Evolutionary conservation across 2,329 filamentous ascomycete genomes (phyloP), one percentile per base, ranked within the genome.

Genomic region (Colletotrichum somersetense): DNA sequence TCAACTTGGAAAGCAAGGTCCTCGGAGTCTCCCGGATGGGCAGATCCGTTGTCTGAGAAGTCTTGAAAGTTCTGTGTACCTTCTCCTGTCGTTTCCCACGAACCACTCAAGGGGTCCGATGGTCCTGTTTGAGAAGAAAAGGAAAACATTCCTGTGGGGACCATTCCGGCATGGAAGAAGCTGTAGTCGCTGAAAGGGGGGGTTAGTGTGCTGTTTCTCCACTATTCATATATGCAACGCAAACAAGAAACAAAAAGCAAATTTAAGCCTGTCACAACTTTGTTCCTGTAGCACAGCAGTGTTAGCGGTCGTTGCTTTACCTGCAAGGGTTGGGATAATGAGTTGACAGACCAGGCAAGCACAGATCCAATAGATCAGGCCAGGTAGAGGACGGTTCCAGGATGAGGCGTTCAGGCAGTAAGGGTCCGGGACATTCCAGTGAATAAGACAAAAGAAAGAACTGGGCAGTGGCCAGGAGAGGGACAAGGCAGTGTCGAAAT

Each of bases 71-170:
- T 88, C 85, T 89, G 88, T 87, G 86, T 77, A 78, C 87, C 87
- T 86, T 90, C 88, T 84, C 82, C 82, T 84, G 86, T 82, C 79
- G 85, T 79, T 77, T 85, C 87, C 88, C 88, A 90, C 78, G 86
- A 84, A 83, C 86, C 84, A 77, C 80, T 80, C 73, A 88, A 83
- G 80, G 87, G 85, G 84, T 88, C 87, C 79, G 85, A 83, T 84
- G 87, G 86, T 87, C 86, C 88, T 86, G 87, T 87, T 79, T 89
- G 87, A 85, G 85, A 85, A 85, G 85, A 85, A 81, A 86, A 88
- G 82, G 87, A 84, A 86, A 88, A 88, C 80, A 88, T 84, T 80
- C 85, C 85, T 75, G 85, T 78, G 81, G 79, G 83, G 77, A 85
- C 80, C 82, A 89, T 83, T 74, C 85, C 82, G 79, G 85, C 82